Conservation (phyloP, 1,139 yeast species). For the Lodderomyces orthopsilosis region DNA sequence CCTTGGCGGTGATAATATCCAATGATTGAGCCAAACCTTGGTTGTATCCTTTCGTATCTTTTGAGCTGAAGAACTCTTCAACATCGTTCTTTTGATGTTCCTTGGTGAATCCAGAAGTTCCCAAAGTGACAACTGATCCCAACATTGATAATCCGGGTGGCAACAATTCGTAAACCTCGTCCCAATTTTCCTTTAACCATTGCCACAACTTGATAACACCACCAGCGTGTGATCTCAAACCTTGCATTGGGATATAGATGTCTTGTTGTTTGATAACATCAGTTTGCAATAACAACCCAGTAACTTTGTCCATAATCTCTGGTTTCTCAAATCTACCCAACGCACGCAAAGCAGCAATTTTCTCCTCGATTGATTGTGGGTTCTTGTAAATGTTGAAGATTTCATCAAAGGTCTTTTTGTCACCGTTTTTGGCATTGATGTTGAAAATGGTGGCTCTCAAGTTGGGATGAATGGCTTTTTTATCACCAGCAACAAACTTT, state of each 20-base stretch:
- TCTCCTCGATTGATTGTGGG: conserved; percentile 71
- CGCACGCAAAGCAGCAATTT: conserved; percentile 68
- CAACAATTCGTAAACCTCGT: conserved; percentile 54
- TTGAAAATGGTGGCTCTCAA: conserved; percentile 69
- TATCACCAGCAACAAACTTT: conserved; percentile 62
- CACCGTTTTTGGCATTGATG: conserved; percentile 67
- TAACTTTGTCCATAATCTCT: conserved; percentile 57
- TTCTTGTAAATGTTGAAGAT: conserved; percentile 62
- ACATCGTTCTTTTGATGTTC: conserved; percentile 56
- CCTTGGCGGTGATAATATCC: conserved; percentile 62
- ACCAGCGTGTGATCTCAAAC: conserved; percentile 57
- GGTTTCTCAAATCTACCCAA: conserved; percentile 69
- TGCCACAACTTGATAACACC: conserved; percentile 70
- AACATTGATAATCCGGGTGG: conserved; percentile 85
- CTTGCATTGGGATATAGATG: conserved; percentile 72
- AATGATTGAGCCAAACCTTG: conserved; percentile 69
- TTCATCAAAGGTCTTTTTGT: conserved; percentile 59
- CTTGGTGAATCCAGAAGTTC: conserved; percentile 66
- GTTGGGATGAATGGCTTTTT: conserved; percentile 75
- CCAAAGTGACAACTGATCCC: conserved; percentile 63
- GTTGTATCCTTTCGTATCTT: conserved; percentile 71
- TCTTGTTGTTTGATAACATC: conserved; percentile 77
- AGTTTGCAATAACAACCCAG: conserved; percentile 62
- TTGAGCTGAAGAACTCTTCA: conserved; percentile 54
- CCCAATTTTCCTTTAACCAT: conserved; percentile 84